phyloP scores from a whole-genome alignment of 2,329 filamentous ascomycete species.

The Ceratocystis lukuohia region DNA sequence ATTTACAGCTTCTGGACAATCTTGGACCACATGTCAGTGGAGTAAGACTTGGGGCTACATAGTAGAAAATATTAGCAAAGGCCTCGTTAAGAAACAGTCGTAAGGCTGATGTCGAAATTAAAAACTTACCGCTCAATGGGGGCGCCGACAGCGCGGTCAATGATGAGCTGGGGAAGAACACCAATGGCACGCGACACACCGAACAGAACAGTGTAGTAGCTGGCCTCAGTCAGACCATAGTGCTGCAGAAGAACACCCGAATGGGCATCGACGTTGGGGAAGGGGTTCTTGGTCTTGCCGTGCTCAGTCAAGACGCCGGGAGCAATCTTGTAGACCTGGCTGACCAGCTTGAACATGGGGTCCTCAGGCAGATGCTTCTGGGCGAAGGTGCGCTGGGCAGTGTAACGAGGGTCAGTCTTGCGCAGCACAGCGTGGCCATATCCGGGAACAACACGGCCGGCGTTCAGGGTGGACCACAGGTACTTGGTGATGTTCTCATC shows the following conservation, averaged over 20 bases:
- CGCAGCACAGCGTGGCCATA: conserved; percentile 98
- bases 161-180: conserved; percentile 98
- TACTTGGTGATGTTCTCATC: conserved; percentile 97
- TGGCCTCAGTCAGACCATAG: conserved; percentile 97
- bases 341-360: conserved; percentile 99
- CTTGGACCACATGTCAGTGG: conserved; percentile 91
- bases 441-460: conserved; percentile 88
- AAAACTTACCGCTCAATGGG: conserved; percentile 67
- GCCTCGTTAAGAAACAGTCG: not conserved
- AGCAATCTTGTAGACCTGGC: conserved; percentile 99
- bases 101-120: not conserved
- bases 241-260: conserved; percentile 98
- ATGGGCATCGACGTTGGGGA: conserved; percentile 97
- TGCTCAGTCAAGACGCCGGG: conserved; percentile 96
- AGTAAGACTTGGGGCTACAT: conserved; percentile 79
- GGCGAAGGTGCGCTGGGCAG: conserved; percentile 93
- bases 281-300: conserved; percentile 99
- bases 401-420: conserved; percentile 99
- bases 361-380: conserved; percentile 86
- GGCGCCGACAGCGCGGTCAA: conserved; percentile 91
- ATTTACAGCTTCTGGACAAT: conserved; percentile 80
- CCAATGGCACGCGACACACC: conserved; percentile 96
- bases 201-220: conserved; percentile 99
- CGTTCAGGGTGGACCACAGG: conserved; percentile 94
- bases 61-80: conserved; percentile 15